phyloP scores from a whole-genome alignment of 2,329 filamentous ascomycete species.

The Mycosphaerella arachidis region DNA sequence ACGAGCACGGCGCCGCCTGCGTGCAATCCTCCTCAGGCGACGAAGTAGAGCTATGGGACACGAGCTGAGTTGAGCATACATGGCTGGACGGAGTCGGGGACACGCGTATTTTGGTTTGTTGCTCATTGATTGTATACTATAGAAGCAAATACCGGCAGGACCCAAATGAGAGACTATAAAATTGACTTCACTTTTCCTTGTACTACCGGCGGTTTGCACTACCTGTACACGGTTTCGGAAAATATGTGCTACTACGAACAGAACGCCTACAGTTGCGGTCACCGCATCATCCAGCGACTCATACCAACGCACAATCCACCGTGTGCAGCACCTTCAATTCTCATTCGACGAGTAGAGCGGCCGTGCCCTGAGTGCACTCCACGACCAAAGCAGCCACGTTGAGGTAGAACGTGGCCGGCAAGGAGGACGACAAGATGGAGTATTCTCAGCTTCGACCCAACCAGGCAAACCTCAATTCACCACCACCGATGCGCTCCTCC shows the following conservation, averaged over 20 bases:
- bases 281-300: neutral
- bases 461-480: neutral
- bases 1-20: neutral
- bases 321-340: neutral
- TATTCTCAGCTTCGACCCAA: neutral
- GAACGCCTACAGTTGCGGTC: neutral
- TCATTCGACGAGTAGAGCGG: neutral
- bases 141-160: neutral
- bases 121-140: neutral
- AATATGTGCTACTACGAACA: conserved; percentile 5
- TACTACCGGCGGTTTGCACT: neutral
- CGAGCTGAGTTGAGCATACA: neutral
- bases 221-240: neutral
- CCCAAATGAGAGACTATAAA: neutral
- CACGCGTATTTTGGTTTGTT: neutral
- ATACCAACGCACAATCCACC: neutral
- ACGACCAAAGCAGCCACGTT: neutral
- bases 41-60: neutral
- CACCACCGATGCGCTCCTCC: neutral
- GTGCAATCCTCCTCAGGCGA: neutral
- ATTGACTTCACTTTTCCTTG: neutral
- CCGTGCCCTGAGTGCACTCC: neutral
- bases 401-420: neutral
- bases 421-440: neutral
- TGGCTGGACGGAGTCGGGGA: neutral